These are phyloP conservation scores for Boletus tomentosulus DNA, from an alignment of 768 basidiomycete species.

Conservation along the genomic window DNA sequence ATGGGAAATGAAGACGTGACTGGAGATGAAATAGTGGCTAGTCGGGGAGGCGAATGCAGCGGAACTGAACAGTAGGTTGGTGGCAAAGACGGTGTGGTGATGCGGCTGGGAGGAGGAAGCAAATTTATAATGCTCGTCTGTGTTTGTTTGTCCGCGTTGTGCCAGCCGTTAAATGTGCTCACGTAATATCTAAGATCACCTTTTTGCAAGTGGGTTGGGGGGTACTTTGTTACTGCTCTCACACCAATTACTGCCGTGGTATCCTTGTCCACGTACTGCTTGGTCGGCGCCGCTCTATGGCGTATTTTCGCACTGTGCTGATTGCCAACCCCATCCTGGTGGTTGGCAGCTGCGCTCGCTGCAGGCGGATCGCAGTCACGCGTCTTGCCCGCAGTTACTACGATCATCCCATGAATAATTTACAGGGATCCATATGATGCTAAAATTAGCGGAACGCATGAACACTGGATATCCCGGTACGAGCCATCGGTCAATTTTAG, in stretches of 20 bases:
- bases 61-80: not conserved
- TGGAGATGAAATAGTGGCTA: constrained; percentile 30
- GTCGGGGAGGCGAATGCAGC: not conserved
- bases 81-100: not conserved
- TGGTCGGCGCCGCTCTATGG: too few relatives aligned
- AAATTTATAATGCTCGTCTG: constrained; percentile 21
- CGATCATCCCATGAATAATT: not conserved
- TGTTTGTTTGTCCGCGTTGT: constrained; percentile 22
- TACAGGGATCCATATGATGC: too few relatives aligned
- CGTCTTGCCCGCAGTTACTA: too few relatives aligned
- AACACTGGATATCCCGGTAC: not conserved
- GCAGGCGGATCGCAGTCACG: not conserved
- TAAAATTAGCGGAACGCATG: too few relatives aligned
- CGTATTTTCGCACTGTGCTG: too few relatives aligned
- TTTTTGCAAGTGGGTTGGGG: constrained; percentile 4
- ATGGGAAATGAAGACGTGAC: constrained; percentile 6
- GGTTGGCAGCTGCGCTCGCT: not conserved
- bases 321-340: not conserved
- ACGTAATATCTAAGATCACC: constrained; percentile 5
- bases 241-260: too few relatives aligned
- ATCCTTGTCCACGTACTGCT: too few relatives aligned
- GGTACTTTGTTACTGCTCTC: not conserved
- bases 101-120: constrained; percentile 1
- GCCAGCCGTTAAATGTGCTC: not conserved
- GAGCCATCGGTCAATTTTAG: not conserved